These are phyloP conservation scores for Pyrenula aspistea DNA, from an alignment of 495 filamentous ascomycete species.

Conservation along the genomic window DNA sequence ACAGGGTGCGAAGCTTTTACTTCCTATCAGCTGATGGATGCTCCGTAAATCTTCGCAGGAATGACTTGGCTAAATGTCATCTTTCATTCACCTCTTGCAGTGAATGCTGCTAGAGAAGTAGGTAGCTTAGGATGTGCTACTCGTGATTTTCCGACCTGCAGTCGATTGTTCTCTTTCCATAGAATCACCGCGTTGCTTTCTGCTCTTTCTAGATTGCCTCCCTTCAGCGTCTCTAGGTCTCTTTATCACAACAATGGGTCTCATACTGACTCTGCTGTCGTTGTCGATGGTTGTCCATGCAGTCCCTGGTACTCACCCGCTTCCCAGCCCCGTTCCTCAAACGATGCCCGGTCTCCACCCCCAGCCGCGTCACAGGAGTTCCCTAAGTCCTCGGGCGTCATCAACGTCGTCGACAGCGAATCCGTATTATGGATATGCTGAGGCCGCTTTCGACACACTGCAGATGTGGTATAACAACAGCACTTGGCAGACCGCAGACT, in stretches of 20 bases:
- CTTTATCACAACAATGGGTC: neutral
- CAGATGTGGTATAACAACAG: neutral
- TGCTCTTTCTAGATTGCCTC: conserved; percentile 3
- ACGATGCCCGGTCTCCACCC: too few relatives aligned
- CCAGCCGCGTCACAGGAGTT: too few relatives aligned
- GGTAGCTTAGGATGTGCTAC: too few relatives aligned
- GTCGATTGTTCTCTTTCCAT: neutral
- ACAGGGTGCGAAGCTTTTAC: neutral
- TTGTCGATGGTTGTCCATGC: neutral
- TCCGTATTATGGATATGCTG: neutral
- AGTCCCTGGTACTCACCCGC: too few relatives aligned
- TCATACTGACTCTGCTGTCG: neutral
- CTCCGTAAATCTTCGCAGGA: too few relatives aligned
- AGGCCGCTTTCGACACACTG: neutral
- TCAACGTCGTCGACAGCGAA: neutral
- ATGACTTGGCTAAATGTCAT: too few relatives aligned
- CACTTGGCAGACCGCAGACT: conserved; percentile 48
- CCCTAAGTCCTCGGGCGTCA: neutral
- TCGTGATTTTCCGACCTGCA: too few relatives aligned
- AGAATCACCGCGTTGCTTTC: neutral
- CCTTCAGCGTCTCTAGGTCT: neutral
- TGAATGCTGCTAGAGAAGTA: too few relatives aligned
- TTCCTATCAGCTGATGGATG: neutral
- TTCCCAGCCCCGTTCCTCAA: too few relatives aligned
- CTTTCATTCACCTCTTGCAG: too few relatives aligned